Percentiles rank a stretch among this genome's conserved stretches.
These are phyloP conservation scores for Coccomyxa subellipsoidea DNA, from an alignment of 163 green algal species.

Conservation along the genomic window DNA sequence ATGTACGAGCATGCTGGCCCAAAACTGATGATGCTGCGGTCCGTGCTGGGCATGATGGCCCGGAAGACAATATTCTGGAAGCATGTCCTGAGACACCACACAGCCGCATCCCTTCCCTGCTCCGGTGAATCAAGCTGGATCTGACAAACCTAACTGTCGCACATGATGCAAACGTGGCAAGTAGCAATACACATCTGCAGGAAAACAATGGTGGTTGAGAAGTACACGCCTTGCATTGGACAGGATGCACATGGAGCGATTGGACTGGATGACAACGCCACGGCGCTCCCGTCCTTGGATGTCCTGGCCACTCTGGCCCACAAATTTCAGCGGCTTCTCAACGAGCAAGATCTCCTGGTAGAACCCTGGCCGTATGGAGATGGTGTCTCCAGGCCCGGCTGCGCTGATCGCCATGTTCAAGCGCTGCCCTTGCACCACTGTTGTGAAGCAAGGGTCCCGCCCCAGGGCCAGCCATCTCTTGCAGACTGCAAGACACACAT, in stretches of 20 bases:
- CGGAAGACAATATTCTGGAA: constrained; percentile 4
- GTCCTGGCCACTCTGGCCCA: neutral
- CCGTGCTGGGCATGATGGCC: neutral
- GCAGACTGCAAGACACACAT: constrained; percentile 9
- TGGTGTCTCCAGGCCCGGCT: constrained; percentile 11
- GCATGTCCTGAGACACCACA: constrained; percentile 8
- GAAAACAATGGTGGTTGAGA: neutral
- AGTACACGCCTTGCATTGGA: constrained; percentile 8
- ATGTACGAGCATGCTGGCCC: constrained; percentile 13
- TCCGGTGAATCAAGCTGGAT: too few species aligned
- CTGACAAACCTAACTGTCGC: too few species aligned
- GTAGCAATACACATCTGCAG: neutral
- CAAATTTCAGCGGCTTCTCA: constrained; percentile 2
- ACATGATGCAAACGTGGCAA: neutral
- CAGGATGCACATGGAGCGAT: neutral
- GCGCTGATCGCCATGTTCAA: neutral
- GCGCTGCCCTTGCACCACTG: neutral
- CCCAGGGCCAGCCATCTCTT: neutral
- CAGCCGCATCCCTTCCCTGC: too few species aligned
- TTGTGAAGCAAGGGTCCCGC: constrained; percentile 7
- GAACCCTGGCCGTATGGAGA: constrained; percentile 9
- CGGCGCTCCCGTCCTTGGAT: neutral
- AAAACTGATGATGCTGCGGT: constrained; percentile 19
- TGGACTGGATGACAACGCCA: constrained; percentile 7
- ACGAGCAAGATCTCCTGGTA: constrained; percentile 21